Evolutionary conservation across 2,329 filamentous ascomycete genomes (phyloP), one percentile per base, ranked within the genome.

Genomic region (Anthostomella pinea): DNA sequence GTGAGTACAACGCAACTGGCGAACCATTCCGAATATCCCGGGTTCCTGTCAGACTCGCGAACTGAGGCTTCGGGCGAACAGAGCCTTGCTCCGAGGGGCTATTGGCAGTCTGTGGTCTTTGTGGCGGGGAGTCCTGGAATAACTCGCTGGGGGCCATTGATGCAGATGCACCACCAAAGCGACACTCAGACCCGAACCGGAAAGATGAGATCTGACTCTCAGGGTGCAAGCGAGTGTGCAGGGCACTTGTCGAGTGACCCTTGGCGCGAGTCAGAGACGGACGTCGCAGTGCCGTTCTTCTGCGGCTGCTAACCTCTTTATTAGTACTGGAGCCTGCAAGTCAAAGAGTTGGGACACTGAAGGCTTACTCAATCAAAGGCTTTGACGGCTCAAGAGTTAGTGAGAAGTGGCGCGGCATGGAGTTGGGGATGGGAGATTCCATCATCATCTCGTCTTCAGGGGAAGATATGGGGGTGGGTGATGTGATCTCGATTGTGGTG

Each of bases 41-140:
- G 32, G 60, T 65, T 26, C 68, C 68, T 33, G 68, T 70, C 49
- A 80, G 67, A 53, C 76, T 74, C 30, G 75, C 67, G 45, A 89
- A 84, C 25, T 85, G 74, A 41, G 79, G 72, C 53, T 84, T 82
- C 30, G 79, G 64, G 25, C 83, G 80, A 14, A 81, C 72, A 14
- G 76, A 70, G n/a, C 74, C 70, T 18, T 63, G 69, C 40, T 68
- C 65, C 45, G 65, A 75, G 28, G 70, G 78, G 52, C 77, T 83
- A 56, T 77, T 76, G 35, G 78, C 75, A 22, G 79, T 77, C 35
- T 76, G 68, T 17, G 77, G 68, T 36, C 79, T 72, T 46, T 83
- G 83, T 10, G 83, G 81, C 3, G 90, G 86, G 9, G 88, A 93
- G 49, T 84, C 79, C 46, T 82, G 74, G 59, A 94, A 94, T 69